A percentile compares a stretch with the other conserved stretches of the same genome.
Conservation (phyloP, 2,329 filamentous ascomycete species). For the Laburnicola sp. region DNA sequence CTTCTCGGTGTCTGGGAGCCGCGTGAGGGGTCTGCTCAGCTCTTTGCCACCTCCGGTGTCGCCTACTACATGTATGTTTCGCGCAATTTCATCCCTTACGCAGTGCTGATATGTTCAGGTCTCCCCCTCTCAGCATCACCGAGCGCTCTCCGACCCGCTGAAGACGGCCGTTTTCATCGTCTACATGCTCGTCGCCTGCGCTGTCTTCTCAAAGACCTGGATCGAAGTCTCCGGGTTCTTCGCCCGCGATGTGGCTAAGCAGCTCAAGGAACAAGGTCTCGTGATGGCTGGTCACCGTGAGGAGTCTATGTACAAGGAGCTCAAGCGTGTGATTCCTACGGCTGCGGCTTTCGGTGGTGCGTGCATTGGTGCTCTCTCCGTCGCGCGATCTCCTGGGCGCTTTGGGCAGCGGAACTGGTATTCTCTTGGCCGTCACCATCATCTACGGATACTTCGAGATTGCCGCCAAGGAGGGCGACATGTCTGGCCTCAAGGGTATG, state of each 20-base stretch:
- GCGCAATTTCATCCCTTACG: not conserved
- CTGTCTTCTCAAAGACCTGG: constrained; percentile 99
- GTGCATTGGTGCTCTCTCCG: constrained; percentile 96
- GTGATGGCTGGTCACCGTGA: constrained; percentile 99
- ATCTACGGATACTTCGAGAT: constrained; percentile 99
- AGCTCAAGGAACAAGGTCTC: constrained; percentile 98
- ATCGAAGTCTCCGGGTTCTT: constrained; percentile 98
- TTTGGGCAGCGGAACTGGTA: constrained; percentile 95
- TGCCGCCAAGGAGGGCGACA: constrained; percentile 96
- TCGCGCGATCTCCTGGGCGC: constrained; percentile 91
- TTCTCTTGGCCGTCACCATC: constrained; percentile 97
- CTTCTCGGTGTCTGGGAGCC: constrained; percentile 99
- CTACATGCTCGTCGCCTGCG: constrained; percentile 98
- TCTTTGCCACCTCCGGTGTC: constrained; percentile 88
- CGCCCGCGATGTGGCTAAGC: constrained; percentile 97
- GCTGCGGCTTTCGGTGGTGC: constrained; percentile 98
- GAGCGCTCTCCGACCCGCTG: constrained; percentile 96
- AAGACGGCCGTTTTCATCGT: constrained; percentile 94
- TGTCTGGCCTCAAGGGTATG: constrained; percentile 74
- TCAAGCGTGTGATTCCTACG: constrained; percentile 98
- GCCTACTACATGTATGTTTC: constrained; percentile 87
- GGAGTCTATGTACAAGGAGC: constrained; percentile 99
- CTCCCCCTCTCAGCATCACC: constrained; percentile 93
- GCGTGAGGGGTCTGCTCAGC: constrained; percentile 92
- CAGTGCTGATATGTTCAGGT: constrained; percentile 47